Percentiles rank a stretch among this genome's conserved stretches.
phyloP scores from a whole-genome alignment of 1,284 basidiomycete genomes.

The Termitomyces sp. region DNA sequence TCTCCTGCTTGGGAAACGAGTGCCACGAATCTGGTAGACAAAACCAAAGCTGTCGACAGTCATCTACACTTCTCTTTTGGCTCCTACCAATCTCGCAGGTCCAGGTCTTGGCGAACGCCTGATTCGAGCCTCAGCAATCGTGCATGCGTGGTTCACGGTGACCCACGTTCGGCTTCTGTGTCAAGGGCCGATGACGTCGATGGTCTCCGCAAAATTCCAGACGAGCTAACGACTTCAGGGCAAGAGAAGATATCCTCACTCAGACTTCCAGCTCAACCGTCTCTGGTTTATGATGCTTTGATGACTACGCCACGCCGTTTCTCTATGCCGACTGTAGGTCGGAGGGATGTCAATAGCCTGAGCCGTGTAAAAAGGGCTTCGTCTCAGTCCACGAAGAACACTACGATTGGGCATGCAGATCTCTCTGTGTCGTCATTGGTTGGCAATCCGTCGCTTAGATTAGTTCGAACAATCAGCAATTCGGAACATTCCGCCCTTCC shows the following conservation, averaged over 20 bases:
- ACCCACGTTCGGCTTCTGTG: slow-evolving; percentile 3
- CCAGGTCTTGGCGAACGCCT: slow-evolving; percentile 4
- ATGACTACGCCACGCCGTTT: slow-evolving; percentile 22
- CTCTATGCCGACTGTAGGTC: slow-evolving; percentile 26
- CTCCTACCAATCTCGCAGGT: slow-evolving; percentile 15
- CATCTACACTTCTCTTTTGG: slow-evolving; percentile 11
- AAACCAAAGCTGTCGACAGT: slow-evolving; percentile 15
- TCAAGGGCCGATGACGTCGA: slow-evolving; percentile 6
- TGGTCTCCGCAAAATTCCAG: background rate
- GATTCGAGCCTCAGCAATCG: slow-evolving; percentile 1
- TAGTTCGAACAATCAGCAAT: slow-evolving; percentile 16
- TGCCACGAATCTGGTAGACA: slow-evolving; percentile 18
- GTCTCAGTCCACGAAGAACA: slow-evolving; percentile 20
- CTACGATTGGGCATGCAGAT: slow-evolving; percentile 20
- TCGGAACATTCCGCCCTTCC: slow-evolving; percentile 17
- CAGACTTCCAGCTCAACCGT: slow-evolving; percentile 18
- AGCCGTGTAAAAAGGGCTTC: slow-evolving; percentile 21
- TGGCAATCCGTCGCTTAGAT: slow-evolving; percentile 21
- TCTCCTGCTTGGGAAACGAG: slow-evolving; percentile 42
- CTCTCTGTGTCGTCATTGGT: slow-evolving; percentile 12
- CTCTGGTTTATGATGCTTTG: slow-evolving; percentile 10
- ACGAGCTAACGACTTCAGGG: slow-evolving; percentile 6
- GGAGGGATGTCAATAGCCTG: slow-evolving; percentile 6
- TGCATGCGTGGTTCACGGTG: background rate
- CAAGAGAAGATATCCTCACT: slow-evolving; percentile 15